Evolutionary conservation across 2,329 filamentous ascomycete genomes (phyloP), one percentile per base, ranked within the genome.

Genomic region (Xylaria sp.): DNA sequence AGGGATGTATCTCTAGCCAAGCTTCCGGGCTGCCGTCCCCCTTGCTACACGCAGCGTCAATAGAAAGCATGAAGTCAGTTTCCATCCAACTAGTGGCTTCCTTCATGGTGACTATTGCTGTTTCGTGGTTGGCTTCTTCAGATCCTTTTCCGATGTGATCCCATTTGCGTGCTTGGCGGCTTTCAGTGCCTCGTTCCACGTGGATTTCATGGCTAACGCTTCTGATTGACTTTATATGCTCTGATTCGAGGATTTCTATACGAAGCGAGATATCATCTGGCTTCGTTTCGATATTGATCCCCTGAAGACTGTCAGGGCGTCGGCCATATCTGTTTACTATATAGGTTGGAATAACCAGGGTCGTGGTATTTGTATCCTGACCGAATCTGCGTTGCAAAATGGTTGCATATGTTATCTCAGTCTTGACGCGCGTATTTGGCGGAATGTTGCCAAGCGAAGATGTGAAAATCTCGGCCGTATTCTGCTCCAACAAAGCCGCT

Each of bases 391-490:
- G 72, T 45, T 71, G 73, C 42, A 77, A 68, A 13, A 74, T 25
- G 29, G 69, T 62, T 13, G 73, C 70, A 64, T 73, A 75, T 44
- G 66, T 73, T n/a, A 76, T 55, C 13, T 71, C 66, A 11, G 71
- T 66, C 36, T 72, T 74, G 39, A 76, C n/a, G 27, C 67, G 70
- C 22, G 73, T 72, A 10, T 71, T 65, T 3, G 66, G 55, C 11
- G 73, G 74, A 13, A 77, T 73, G 38, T 72, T 72, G 22, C 74
- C 75, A 7, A 77, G 63, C 0, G 63, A 72, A 0, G 70, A 71
- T 13, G 73, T 75, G 47, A 76, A 75, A 6, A 76, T 69, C 51
- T 77, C 75, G 3, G 71, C 55, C 0, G 69, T 75, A 39, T 73
- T 70, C 57, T 75, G 71, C 31, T 77, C 71, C 3, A 76, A 64